These are phyloP conservation scores for Soucietia sequanensis DNA, from an alignment of 805 yeast genomes.

Conservation along the genomic window DNA sequence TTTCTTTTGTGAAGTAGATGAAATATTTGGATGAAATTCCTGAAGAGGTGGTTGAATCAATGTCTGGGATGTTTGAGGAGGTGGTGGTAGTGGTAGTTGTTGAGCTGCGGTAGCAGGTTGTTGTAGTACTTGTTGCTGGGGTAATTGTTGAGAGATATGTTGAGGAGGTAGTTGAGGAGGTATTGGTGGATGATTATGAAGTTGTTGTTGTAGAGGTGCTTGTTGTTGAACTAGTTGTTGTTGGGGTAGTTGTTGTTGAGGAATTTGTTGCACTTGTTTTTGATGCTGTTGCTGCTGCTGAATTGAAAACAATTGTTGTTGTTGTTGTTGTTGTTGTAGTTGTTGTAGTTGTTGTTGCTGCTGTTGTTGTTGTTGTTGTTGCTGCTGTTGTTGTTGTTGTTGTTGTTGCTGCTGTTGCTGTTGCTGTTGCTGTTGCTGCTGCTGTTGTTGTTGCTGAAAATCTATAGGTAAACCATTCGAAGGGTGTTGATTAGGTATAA, in stretches of 20 bases:
- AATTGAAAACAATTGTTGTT: slow-evolving; percentile 8
- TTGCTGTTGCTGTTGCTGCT: slow-evolving; percentile 4
- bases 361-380: slow-evolving; percentile 7
- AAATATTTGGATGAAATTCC: no score
- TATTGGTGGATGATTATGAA: slow-evolving; percentile 1
- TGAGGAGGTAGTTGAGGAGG: neutral
- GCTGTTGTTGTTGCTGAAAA: slow-evolving; percentile 5
- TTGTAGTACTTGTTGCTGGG: neutral
- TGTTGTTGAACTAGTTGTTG: slow-evolving; percentile 1
- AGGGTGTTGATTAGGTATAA: neutral
- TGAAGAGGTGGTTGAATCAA: no score
- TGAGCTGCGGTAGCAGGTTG: neutral
- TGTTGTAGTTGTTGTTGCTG: slow-evolving; percentile 4
- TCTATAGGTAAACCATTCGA: no score
- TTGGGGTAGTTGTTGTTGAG: slow-evolving; percentile 1
- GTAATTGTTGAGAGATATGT: neutral
- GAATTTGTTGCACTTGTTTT: slow-evolving; percentile 3
- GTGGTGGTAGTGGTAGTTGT: slow-evolving; percentile 6
- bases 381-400: slow-evolving; percentile 5
- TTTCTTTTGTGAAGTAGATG: no score
- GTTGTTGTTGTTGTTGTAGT: slow-evolving; percentile 5
- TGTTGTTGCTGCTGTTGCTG: slow-evolving; percentile 1
- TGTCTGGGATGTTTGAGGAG: no score
- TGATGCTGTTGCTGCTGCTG: slow-evolving; percentile 6
- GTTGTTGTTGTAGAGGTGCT: neutral